A percentile compares a stretch with the other conserved stretches of the same genome.
These are phyloP conservation scores for Brachypodium distachyon DNA, from an alignment of 202 grass and related monocot genomes.

Conservation along the genomic window DNA sequence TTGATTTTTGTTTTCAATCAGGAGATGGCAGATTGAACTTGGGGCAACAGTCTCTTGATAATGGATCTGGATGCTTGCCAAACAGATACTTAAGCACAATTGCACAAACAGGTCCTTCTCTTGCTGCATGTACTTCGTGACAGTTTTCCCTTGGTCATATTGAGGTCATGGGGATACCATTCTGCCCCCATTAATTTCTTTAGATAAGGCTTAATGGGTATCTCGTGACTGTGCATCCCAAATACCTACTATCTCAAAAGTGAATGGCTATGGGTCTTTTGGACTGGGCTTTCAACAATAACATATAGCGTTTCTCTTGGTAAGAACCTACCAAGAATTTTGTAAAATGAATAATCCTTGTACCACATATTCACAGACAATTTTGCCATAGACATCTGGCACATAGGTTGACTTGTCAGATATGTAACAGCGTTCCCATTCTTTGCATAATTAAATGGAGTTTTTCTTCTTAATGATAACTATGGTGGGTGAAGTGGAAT, in stretches of 20 bases:
- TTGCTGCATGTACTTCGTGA: conserved; percentile 12
- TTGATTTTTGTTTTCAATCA: conserved; percentile 23
- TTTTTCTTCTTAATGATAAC: conserved; percentile 15
- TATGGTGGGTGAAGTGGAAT: conserved; percentile 6
- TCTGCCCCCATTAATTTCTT: conserved; percentile 7
- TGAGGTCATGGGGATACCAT: conserved; percentile 18
- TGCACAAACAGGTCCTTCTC: conserved; percentile 21
- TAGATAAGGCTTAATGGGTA: background rate
- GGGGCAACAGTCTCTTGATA: conserved; percentile 3
- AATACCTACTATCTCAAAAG: conserved; percentile 9
- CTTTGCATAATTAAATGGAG: conserved; percentile 26
- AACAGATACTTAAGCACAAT: conserved; percentile 20
- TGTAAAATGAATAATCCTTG: conserved; percentile 38
- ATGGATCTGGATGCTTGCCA: conserved; percentile 5
- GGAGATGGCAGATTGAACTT: conserved; percentile 14
- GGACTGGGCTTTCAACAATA: conserved; percentile 3
- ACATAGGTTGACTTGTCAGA: conserved; percentile 32
- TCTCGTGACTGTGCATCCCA: background rate
- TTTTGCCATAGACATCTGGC: conserved; percentile 24
- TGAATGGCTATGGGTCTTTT: conserved; percentile 11
- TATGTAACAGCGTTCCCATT: conserved; percentile 40
- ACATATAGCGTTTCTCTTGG: conserved; percentile 36
- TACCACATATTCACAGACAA: conserved; percentile 23
- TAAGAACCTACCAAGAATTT: conserved; percentile 30
- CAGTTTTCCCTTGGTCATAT: conserved; percentile 17